Conservation (phyloP, 257 asterid species). For the Solanum habrochaites region DNA sequence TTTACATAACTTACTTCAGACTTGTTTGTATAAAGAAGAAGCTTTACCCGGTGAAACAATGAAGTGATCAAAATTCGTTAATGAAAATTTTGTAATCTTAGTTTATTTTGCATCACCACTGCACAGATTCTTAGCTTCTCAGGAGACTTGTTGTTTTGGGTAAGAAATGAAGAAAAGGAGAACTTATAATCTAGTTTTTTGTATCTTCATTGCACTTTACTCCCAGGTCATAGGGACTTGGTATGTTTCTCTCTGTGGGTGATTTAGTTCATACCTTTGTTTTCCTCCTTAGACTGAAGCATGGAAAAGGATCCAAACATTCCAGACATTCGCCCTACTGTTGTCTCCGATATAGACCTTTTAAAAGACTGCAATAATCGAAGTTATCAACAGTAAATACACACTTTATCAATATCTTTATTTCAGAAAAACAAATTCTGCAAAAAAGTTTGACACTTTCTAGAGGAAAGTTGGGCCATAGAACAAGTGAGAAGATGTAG, state of each 20-base stretch:
- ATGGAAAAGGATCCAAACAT: conserved; percentile 52
- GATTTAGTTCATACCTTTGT: conserved; percentile 29
- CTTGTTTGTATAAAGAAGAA: neutral
- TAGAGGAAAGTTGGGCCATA: neutral
- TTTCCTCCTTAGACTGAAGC: conserved; percentile 47
- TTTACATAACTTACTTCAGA: neutral
- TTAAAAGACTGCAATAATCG: conserved; percentile 35
- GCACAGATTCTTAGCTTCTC: neutral
- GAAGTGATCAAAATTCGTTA: neutral
- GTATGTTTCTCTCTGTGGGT: neutral
- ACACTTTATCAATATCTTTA: neutral
- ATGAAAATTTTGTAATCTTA: neutral
- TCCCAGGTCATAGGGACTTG: neutral
- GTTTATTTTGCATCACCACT: neutral
- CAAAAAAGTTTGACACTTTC: neutral
- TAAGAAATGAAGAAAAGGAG: neutral
- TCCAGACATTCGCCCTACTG: conserved; percentile 50
- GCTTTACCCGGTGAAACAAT: neutral
- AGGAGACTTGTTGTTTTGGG: neutral
- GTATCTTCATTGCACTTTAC: neutral
- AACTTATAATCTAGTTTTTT: neutral
- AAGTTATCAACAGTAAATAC: conserved; percentile 1
- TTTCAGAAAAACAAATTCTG: neutral
- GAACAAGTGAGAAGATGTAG: neutral
- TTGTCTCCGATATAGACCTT: conserved; percentile 72